Conservation (phyloP, 805 yeast species). For the Priceomyces melissophilus region DNA sequence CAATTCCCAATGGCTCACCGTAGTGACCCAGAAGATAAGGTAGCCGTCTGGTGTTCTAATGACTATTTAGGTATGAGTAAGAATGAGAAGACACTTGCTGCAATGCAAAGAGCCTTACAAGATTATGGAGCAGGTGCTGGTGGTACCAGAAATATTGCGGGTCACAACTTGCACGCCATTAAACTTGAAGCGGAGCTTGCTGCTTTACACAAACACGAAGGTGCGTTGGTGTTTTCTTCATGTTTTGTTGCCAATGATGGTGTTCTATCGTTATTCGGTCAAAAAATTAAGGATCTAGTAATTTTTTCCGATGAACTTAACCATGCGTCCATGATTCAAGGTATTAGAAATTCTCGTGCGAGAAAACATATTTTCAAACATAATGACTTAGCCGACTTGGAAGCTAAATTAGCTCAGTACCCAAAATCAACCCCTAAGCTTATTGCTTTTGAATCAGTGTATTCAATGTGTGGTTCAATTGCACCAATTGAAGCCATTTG, state of each 20-base stretch:
- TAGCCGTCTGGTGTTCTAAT: conserved; percentile 98
- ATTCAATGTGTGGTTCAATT: conserved; percentile 98
- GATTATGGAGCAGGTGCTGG: conserved; percentile 99
- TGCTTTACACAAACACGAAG: conserved; percentile 88
- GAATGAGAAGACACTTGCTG: conserved; percentile 65
- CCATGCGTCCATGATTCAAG: conserved; percentile 98
- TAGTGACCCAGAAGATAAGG: conserved; percentile 69
- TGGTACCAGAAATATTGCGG: conserved; percentile 98
- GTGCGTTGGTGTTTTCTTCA: conserved; percentile 90
- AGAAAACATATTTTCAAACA: conserved; percentile 89
- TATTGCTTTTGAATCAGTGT: conserved; percentile 95
- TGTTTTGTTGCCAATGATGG: conserved; percentile 98
- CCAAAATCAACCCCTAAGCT: conserved; percentile 90
- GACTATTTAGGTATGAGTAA: conserved; percentile 96
- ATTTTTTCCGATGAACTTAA: conserved; percentile 90
- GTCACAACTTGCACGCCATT: conserved; percentile 91
- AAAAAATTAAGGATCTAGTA: conserved; percentile 83
- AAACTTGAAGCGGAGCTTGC: conserved; percentile 83
- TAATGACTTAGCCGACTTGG: conserved; percentile 82
- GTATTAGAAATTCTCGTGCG: conserved; percentile 86
- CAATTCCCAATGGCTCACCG: conserved; percentile 95
- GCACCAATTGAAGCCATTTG: conserved; percentile 91
- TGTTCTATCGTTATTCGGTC: conserved; percentile 84
- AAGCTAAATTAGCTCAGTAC: conserved; percentile 67
- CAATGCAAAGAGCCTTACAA: conserved; percentile 77